phyloP scores from a whole-genome alignment of 2,329 filamentous ascomycete genomes.

The Aspergillus sp. region DNA sequence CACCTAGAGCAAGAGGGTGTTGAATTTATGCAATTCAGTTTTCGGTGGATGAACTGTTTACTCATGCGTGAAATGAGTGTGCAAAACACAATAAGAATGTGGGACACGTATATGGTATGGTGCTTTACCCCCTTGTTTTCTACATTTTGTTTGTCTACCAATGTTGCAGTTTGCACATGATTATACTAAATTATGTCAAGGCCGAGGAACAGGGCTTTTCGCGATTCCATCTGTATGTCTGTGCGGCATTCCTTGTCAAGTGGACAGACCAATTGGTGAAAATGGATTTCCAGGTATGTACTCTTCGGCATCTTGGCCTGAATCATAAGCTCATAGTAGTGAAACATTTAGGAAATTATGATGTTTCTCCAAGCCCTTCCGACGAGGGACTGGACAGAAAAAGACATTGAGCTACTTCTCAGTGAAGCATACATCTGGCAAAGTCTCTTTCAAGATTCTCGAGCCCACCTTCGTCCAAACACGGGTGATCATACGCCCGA shows the following conservation, averaged over 20 bases:
- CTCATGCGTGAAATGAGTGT: constrained; percentile 97
- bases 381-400: constrained; percentile 92
- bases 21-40: constrained; percentile 99
- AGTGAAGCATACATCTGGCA: constrained; percentile 99
- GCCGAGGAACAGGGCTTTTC: constrained; percentile 98
- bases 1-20: constrained; percentile 89
- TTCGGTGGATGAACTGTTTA: constrained; percentile 99
- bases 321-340: constrained; percentile 14
- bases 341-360: constrained; percentile 79
- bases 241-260: constrained; percentile 95
- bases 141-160: background rate
- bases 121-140: too few relatives aligned
- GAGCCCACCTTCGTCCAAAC: constrained; percentile 69
- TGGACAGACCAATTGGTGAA: constrained; percentile 94
- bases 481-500: constrained; percentile 35
- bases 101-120: constrained; percentile 94
- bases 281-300: constrained; percentile 79
- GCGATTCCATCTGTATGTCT: constrained; percentile 97
- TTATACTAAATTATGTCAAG: constrained; percentile 48
- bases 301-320: background rate
- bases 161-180: constrained; percentile 5
- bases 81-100: constrained; percentile 96
- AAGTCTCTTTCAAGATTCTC: constrained; percentile 90
- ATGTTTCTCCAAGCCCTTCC: constrained; percentile 97
- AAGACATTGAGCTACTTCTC: constrained; percentile 92